Evolutionary conservation across 768 basidiomycete species (phyloP).

Genomic region (Boletus subparvulus): DNA sequence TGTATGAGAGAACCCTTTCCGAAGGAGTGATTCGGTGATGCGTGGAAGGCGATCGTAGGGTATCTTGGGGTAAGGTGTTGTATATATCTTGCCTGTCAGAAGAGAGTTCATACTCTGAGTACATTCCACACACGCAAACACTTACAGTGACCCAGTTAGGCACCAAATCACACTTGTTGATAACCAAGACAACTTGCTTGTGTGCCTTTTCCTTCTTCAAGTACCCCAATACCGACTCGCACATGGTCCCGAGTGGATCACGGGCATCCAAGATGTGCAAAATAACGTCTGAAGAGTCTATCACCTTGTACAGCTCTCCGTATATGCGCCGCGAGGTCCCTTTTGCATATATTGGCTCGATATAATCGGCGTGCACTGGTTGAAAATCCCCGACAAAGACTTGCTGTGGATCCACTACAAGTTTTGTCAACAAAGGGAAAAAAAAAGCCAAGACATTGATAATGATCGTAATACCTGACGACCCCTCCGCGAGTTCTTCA

Average conservation of each 20-base stretch:
- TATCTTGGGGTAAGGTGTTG: conserved; percentile 92
- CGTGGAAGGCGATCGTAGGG: conserved; percentile 97
- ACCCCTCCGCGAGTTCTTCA: conserved; percentile 37
- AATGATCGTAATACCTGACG: conserved; percentile 40
- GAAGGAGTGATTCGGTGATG: conserved; percentile 98
- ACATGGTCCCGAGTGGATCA: conserved; percentile 93
- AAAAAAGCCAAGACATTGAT: neutral
- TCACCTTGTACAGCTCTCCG: conserved; percentile 98
- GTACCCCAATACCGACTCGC: conserved; percentile 90
- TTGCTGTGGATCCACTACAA: conserved; percentile 12
- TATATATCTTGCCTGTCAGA: conserved; percentile 83
- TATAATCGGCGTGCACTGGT: conserved; percentile 69
- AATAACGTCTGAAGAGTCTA: conserved; percentile 97
- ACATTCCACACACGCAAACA: conserved; percentile 11
- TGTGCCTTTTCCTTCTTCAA: conserved; percentile 95
- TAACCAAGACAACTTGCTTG: conserved; percentile 93
- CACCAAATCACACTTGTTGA: conserved; percentile 98
- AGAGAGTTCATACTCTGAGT: neutral
- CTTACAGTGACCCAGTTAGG: conserved; percentile 98
- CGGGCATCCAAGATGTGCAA: conserved; percentile 94
- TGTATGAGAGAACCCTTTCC: conserved; percentile 98
- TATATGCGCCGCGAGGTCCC: conserved; percentile 96
- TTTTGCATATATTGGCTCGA: conserved; percentile 92
- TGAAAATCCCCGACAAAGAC: conserved; percentile 40
- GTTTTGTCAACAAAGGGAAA: conserved; percentile 1